Conservation (phyloP, 2,329 filamentous ascomycete genomes). For the Didymella pomorum region DNA sequence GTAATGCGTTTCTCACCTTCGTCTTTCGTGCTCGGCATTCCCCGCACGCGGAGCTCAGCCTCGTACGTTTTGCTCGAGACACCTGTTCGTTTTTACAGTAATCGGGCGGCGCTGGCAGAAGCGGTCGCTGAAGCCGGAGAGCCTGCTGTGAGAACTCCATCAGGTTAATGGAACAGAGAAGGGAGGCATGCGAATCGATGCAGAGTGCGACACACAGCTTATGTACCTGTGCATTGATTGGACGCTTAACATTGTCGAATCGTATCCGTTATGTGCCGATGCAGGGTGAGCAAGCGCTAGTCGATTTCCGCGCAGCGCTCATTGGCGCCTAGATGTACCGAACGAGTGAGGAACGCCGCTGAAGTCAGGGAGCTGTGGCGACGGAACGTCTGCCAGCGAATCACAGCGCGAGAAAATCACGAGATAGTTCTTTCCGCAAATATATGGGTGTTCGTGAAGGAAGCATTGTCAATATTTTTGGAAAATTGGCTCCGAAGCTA, state of each 20-base stretch:
- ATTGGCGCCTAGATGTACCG: not conserved
- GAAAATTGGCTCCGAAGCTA: no score
- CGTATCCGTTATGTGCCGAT: not conserved
- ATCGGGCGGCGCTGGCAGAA: constrained; percentile 1
- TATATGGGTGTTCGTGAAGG: not conserved
- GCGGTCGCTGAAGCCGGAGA: not conserved
- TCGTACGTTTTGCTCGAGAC: not conserved
- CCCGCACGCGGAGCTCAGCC: constrained; percentile 1
- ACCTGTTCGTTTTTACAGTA: not conserved
- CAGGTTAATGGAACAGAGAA: not conserved
- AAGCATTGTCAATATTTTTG: not conserved
- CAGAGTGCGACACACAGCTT: not conserved
- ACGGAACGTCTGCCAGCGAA: not conserved
- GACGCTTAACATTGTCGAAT: not conserved
- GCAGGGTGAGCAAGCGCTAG: not conserved
- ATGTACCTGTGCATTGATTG: not conserved
- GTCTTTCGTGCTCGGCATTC: constrained; percentile 8
- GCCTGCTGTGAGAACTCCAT: not conserved
- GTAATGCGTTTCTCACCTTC: not conserved
- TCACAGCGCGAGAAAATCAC: not conserved
- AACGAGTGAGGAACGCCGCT: not conserved
- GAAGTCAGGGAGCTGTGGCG: not conserved
- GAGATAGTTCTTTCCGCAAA: not conserved
- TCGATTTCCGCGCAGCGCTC: not conserved
- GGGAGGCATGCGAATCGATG: not conserved